Evolutionary conservation across 176 grass and related monocot species (phyloP).

Genomic region (Alloteropsis semialata): DNA sequence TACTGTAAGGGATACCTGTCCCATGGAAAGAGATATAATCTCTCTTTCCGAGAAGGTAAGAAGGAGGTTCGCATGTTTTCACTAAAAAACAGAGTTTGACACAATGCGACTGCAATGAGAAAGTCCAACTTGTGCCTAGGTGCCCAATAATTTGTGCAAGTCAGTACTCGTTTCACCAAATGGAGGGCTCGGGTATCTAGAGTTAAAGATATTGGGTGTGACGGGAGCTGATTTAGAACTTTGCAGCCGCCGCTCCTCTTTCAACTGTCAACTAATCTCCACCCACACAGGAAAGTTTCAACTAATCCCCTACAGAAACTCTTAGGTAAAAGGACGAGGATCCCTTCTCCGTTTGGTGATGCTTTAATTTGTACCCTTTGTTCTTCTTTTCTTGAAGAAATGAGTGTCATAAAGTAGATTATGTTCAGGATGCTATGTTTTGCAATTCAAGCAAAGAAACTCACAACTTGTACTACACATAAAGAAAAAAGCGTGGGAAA

Average conservation of each 20-base stretch:
- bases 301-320: conserved; percentile 22
- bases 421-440: conserved; percentile 22
- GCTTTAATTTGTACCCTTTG: not conserved
- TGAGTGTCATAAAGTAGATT: conserved; percentile 18
- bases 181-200: not conserved
- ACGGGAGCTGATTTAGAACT: not conserved
- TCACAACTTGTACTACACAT: not conserved
- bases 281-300: not conserved
- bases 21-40: not conserved
- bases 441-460: conserved; percentile 42
- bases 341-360: conserved; percentile 20
- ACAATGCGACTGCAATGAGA: not conserved
- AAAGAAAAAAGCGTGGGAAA: not conserved
- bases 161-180: not conserved
- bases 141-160: not conserved
- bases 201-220: not conserved
- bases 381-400: not conserved
- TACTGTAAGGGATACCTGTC: not conserved
- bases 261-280: conserved; percentile 12
- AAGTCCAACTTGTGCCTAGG: not conserved
- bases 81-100: not conserved
- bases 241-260: not conserved
- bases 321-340: not conserved
- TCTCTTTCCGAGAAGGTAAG: not conserved
- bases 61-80: not conserved